These are phyloP conservation scores for Leccinellum rugosiceps DNA, from an alignment of 768 basidiomycete genomes.

Conservation along the genomic window DNA sequence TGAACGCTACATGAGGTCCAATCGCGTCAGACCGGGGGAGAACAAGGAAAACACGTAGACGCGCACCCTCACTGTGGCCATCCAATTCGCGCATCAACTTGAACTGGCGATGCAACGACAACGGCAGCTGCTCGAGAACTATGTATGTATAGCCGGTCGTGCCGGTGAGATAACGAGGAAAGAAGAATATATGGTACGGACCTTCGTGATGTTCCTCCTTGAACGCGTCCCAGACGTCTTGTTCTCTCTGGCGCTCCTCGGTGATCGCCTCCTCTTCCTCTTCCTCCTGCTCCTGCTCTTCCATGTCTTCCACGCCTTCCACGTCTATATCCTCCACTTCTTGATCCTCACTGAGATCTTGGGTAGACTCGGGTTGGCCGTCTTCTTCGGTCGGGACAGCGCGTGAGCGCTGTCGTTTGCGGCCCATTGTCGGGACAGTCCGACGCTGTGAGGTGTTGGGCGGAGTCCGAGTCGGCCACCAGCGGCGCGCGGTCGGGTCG, in stretches of 20 bases:
- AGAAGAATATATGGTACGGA: slow-evolving; percentile 24
- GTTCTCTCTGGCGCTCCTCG: slow-evolving; percentile 47
- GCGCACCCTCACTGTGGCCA: slow-evolving; percentile 55
- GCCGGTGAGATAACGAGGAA: not conserved
- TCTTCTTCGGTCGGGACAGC: slow-evolving; percentile 33
- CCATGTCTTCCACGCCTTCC: not conserved
- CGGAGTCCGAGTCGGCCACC: not conserved
- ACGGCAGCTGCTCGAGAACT: slow-evolving; percentile 79
- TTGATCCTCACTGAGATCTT: not conserved
- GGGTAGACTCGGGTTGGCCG: slow-evolving; percentile 13
- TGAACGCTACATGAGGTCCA: slow-evolving; percentile 33
- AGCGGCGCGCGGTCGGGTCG: no score
- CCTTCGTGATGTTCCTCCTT: slow-evolving; percentile 81
- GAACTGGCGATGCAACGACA: slow-evolving; percentile 69
- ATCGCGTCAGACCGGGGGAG: slow-evolving; percentile 1
- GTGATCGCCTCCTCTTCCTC: slow-evolving; percentile 7
- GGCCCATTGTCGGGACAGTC: slow-evolving; percentile 29
- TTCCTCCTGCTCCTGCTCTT: slow-evolving; percentile 1
- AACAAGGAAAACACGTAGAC: not conserved
- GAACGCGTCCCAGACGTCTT: slow-evolving; percentile 69
- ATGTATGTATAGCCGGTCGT: not conserved
- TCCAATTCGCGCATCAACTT: slow-evolving; percentile 72
- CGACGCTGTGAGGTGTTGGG: not conserved
- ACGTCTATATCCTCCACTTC: not conserved
- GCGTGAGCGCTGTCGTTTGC: slow-evolving; percentile 50